Conservation (phyloP, 2,329 filamentous ascomycete species). For the Diplocarpon mali region DNA sequence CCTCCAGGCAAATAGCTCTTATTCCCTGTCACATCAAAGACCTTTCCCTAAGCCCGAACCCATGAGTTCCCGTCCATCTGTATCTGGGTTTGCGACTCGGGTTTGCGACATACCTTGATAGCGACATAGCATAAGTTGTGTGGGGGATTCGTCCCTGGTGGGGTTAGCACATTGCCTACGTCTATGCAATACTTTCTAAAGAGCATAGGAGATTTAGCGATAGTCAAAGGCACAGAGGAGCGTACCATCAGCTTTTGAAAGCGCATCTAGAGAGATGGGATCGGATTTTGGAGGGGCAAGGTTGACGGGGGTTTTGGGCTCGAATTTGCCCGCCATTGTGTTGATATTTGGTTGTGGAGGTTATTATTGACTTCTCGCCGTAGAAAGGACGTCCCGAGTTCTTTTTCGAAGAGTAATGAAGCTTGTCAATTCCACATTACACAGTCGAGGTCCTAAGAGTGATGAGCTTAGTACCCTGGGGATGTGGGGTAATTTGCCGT, state of each 20-base stretch:
- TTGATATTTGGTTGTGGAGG: not conserved
- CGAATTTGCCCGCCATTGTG: slow-evolving; percentile 55
- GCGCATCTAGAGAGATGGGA: slow-evolving; percentile 66
- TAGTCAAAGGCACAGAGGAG: slow-evolving; percentile 6
- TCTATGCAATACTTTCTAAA: not conserved
- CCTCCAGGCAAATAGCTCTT: slow-evolving; percentile 73
- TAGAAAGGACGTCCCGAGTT: too few species aligned
- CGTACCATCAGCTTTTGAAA: slow-evolving; percentile 75
- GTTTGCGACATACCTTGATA: slow-evolving; percentile 44
- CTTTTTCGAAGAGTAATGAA: not conserved
- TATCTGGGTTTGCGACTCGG: slow-evolving; percentile 1
- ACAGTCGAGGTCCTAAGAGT: too few species aligned
- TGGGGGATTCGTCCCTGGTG: slow-evolving; percentile 49
- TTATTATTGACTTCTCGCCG: not conserved
- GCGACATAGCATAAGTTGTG: slow-evolving; percentile 49
- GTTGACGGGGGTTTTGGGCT: slow-evolving; percentile 64
- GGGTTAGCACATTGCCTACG: not conserved
- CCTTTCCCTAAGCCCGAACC: slow-evolving; percentile 52
- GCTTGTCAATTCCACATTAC: too few species aligned
- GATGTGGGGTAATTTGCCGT: not conserved
- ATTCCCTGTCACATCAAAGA: slow-evolving; percentile 91
- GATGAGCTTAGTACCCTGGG: not conserved
- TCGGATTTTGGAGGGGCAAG: slow-evolving; percentile 82
- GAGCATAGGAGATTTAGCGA: not conserved
- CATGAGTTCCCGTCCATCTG: slow-evolving; percentile 2